phyloP scores from a whole-genome alignment of 495 filamentous ascomycete species.

The Talaromyces borbonicus region DNA sequence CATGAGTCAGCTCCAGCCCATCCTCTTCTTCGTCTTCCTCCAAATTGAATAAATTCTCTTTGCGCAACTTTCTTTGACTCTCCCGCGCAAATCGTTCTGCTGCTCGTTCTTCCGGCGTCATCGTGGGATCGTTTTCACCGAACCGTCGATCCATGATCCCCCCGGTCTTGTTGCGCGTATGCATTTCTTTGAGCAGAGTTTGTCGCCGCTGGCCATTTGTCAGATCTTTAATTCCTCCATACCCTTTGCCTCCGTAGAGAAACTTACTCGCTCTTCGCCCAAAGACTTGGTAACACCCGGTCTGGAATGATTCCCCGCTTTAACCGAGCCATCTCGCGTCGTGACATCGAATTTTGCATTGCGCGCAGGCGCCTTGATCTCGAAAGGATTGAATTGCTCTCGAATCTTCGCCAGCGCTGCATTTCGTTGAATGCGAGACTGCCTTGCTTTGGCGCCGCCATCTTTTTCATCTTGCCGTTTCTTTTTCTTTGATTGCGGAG shows the following conservation, averaged over 20 bases:
- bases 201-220: slow-evolving; percentile 48
- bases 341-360: slow-evolving; percentile 70
- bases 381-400: slow-evolving; percentile 95
- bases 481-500: slow-evolving; percentile 86
- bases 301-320: slow-evolving; percentile 46
- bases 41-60: slow-evolving; percentile 73
- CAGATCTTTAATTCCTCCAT: neutral
- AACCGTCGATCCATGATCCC: slow-evolving; percentile 90
- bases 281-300: slow-evolving; percentile 76
- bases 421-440: slow-evolving; percentile 62
- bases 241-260: neutral
- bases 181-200: slow-evolving; percentile 79
- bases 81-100: slow-evolving; percentile 82
- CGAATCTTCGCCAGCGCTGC: slow-evolving; percentile 73
- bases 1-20: slow-evolving; percentile 70
- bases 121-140: slow-evolving; percentile 86
- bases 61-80: slow-evolving; percentile 62
- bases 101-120: slow-evolving; percentile 91
- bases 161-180: slow-evolving; percentile 76
- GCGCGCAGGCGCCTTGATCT: slow-evolving; percentile 62
- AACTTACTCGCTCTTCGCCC: slow-evolving; percentile 73
- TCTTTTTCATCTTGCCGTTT: slow-evolving; percentile 59
- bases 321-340: slow-evolving; percentile 43
- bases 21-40: slow-evolving; percentile 70
- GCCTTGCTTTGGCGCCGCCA: slow-evolving; percentile 41